These are phyloP conservation scores for Mollisiaceae sp. DNA, from an alignment of 2,329 filamentous ascomycete genomes.

Conservation along the genomic window DNA sequence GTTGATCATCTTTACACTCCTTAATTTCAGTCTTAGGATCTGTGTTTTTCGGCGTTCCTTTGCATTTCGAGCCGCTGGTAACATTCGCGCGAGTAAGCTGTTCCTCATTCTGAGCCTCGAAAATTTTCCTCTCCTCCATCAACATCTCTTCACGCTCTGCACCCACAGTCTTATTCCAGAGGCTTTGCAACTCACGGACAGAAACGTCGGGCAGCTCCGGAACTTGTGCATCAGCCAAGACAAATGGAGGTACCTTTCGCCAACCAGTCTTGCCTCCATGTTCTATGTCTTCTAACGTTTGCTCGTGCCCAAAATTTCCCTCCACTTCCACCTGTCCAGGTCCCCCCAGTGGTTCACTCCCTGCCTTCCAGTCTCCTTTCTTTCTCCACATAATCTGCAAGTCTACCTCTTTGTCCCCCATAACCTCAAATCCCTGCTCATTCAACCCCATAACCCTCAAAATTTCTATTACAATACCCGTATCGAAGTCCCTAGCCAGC, in stretches of 20 bases:
- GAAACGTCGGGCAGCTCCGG: background rate
- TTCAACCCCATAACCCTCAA: conserved; percentile 58
- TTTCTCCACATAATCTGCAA: conserved; percentile 62
- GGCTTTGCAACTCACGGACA: background rate
- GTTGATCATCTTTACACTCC: background rate
- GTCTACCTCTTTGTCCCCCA: conserved; percentile 59
- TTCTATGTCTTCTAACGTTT: background rate
- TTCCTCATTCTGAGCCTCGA: background rate
- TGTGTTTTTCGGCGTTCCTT: background rate
- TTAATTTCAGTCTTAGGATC: background rate
- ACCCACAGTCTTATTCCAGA: background rate
- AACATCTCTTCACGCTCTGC: background rate
- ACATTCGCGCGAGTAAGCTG: too few relatives aligned
- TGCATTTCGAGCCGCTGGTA: background rate
- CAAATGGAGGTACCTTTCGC: background rate
- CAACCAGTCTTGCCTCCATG: background rate
- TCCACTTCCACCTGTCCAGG: background rate
- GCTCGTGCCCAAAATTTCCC: background rate
- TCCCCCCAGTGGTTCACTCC: background rate
- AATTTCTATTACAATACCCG: conserved; percentile 59
- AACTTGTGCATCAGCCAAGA: background rate
- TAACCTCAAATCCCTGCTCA: conserved; percentile 54
- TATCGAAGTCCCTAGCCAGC: conserved; percentile 34
- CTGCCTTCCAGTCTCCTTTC: conserved; percentile 27
- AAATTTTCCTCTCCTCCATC: too few relatives aligned